Evolutionary conservation across 2,329 filamentous ascomycete genomes (phyloP).

Genomic region (Cercospora brassicicola): DNA sequence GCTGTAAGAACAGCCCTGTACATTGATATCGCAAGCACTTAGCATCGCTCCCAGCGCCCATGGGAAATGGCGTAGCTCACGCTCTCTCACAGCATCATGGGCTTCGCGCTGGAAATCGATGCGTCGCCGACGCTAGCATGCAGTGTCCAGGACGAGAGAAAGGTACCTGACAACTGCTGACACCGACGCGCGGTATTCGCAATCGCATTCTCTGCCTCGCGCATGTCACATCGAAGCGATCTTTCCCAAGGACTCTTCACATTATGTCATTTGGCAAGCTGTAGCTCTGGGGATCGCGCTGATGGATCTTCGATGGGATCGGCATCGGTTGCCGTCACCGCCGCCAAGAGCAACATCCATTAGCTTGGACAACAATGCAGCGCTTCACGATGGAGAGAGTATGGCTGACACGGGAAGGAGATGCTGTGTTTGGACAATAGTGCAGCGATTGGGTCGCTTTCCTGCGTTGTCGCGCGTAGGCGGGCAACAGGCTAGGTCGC

Average conservation of each 20-base stretch:
- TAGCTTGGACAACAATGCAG: neutral
- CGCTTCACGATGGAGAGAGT: neutral
- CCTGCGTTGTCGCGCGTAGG: neutral
- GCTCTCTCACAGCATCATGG: neutral
- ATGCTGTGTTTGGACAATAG: neutral
- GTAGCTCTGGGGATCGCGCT: neutral
- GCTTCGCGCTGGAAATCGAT: neutral
- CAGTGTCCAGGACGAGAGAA: neutral
- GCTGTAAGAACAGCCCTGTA: neutral
- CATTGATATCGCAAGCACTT: neutral
- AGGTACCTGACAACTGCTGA: neutral
- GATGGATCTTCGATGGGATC: slow-evolving; percentile 1
- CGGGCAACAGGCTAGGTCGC: neutral
- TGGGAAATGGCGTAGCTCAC: neutral
- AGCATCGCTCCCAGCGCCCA: neutral
- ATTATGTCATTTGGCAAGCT: slow-evolving; percentile 1
- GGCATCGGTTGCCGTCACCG: neutral
- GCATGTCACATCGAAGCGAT: neutral
- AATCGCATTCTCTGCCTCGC: neutral
- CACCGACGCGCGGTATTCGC: neutral
- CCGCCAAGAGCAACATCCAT: slow-evolving; percentile 1
- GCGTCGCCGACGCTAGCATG: neutral
- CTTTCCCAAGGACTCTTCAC: neutral
- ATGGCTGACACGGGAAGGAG: neutral
- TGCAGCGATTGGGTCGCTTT: neutral